Evolutionary conservation across 1,139 yeast species (phyloP).

Genomic region (Kodamaea arcana): DNA sequence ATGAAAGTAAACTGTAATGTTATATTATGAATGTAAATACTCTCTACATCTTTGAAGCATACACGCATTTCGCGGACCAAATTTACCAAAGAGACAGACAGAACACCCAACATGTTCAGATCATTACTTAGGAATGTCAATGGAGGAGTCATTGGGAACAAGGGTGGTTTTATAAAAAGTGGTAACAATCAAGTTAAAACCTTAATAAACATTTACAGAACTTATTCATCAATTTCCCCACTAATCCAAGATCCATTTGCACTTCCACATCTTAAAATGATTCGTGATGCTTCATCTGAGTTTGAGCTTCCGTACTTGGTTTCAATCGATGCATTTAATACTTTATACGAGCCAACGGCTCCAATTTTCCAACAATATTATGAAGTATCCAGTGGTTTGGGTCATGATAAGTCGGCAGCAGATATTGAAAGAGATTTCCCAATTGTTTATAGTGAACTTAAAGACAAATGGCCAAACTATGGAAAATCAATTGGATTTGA

Average conservation of each 20-base stretch:
- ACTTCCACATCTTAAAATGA: slow-evolving; percentile 20
- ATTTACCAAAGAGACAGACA: no score
- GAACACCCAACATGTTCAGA: no score
- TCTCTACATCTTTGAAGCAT: no score
- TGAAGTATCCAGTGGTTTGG: slow-evolving; percentile 41
- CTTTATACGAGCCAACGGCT: slow-evolving; percentile 54
- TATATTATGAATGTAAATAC: no score
- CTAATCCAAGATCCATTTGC: slow-evolving; percentile 26
- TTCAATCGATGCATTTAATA: slow-evolving; percentile 66
- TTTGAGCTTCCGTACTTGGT: slow-evolving; percentile 47
- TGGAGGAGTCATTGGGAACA: no score
- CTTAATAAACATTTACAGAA: no score
- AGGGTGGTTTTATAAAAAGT: no score
- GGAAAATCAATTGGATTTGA: slow-evolving; percentile 42
- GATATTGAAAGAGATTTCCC: slow-evolving; percentile 29
- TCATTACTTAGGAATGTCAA: no score
- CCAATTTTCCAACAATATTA: slow-evolving; percentile 54
- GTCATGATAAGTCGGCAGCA: slow-evolving; percentile 31
- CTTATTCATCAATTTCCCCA: slow-evolving; percentile 1
- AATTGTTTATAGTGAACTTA: slow-evolving; percentile 21
- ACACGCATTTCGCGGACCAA: no score
- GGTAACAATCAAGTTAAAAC: no score
- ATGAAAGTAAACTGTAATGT: no score
- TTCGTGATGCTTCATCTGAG: slow-evolving; percentile 26
- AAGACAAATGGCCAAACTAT: slow-evolving; percentile 50